Evolutionary conservation across 306 rosid genomes (phyloP), one percentile per base, ranked within the genome.

Genomic region (Hippophae gyantsensis): DNA sequence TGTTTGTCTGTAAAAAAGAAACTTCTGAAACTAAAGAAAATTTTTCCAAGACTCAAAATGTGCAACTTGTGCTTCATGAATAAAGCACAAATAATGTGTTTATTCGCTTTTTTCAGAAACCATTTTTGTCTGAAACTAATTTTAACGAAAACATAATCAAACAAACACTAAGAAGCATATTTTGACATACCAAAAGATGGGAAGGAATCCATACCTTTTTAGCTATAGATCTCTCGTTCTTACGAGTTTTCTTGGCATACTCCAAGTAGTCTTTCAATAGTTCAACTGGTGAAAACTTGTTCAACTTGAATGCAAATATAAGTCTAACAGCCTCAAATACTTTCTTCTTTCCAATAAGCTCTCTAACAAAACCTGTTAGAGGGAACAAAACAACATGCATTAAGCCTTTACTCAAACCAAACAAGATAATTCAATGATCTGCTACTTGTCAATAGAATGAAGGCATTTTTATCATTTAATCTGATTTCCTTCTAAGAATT

Each of bases 321-420:
- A 78, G 76, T 72, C 73, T 72, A 51, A 78, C 85, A 58, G 93
- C 96, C 65, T 70, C 69, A 3, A 73, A 23, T 38, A 56, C n/a
- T 53, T 71, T 76, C 62, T 66, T 74, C 65, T 47, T 74, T 50
- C 54, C 63, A 50, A 77, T 48, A 49, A 82, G 82, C 43, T 59
- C 73, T 64, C 38, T 57, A 70, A 85, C 74, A 70, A 80, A 46
- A 56, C 66, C 86, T 81, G 82, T 9, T 38, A 56, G 1, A 38
- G 9, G 13, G 54, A 52, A 65, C 25, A 38, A 52, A 70, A 40
- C 63, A 13, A 12, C 41, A 26, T 48, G 25, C 42, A 43, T 69
- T 12, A 18, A 18, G 23, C 23, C 23, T 18, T 18, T 18, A 51
- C 5, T 46, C 52, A 52, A 50, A 13, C 7, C 9, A 11, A 6